Conservation (phyloP, 352 stramenopile genomes). For the Phytophthora citricola region DNA sequence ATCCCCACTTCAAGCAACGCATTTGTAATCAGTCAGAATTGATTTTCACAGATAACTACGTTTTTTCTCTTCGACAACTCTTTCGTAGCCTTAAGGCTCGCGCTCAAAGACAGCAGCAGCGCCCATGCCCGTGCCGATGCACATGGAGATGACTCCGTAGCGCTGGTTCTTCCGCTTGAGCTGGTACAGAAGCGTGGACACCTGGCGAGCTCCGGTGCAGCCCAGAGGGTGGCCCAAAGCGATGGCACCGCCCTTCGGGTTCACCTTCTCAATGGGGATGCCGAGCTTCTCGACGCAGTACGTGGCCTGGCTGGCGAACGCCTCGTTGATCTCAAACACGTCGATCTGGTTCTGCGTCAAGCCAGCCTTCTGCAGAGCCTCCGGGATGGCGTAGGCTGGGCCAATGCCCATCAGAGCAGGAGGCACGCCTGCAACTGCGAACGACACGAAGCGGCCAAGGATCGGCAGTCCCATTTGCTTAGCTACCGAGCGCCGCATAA, state of each 20-base stretch:
- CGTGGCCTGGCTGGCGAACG: slow-evolving; percentile 88
- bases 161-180: slow-evolving; percentile 87
- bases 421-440: slow-evolving; percentile 80
- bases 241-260: slow-evolving; percentile 91
- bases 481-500: slow-evolving; percentile 86
- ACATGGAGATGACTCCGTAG: slow-evolving; percentile 95
- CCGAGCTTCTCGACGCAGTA: slow-evolving; percentile 85
- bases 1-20: too few relatives aligned
- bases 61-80: slow-evolving; percentile 7
- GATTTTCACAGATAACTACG: slow-evolving; percentile 23
- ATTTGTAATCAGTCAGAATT: slow-evolving; percentile 14
- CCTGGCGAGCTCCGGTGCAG: slow-evolving; percentile 89
- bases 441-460: slow-evolving; percentile 88
- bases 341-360: slow-evolving; percentile 85
- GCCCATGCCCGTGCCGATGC: slow-evolving; percentile 96
- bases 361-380: slow-evolving; percentile 70
- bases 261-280: slow-evolving; percentile 87
- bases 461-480: slow-evolving; percentile 82
- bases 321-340: slow-evolving; percentile 94
- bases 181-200: slow-evolving; percentile 93
- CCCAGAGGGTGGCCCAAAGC: slow-evolving; percentile 91
- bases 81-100: slow-evolving; percentile 36
- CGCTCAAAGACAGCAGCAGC: slow-evolving; percentile 93
- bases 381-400: slow-evolving; percentile 83
- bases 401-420: slow-evolving; percentile 91